phyloP scores from a whole-genome alignment of 2,329 filamentous ascomycete species.

The Fusarium neocosmosporiellum region DNA sequence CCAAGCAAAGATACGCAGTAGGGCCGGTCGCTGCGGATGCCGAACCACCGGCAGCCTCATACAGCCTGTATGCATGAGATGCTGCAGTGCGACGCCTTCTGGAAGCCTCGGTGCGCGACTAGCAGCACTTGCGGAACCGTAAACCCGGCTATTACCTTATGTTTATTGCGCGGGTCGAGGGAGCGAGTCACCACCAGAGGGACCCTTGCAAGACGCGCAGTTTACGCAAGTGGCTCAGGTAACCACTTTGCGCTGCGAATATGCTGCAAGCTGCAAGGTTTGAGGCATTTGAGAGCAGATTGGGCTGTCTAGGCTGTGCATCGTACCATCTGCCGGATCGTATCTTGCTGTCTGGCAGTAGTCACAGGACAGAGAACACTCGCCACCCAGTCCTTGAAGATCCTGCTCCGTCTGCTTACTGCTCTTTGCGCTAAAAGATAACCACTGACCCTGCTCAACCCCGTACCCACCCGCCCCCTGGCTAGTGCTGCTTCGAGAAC shows the following conservation, averaged over 20 bases:
- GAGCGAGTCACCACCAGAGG: neutral
- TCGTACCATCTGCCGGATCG: conserved; percentile 17
- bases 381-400: conserved; percentile 11
- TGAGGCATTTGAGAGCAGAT: neutral
- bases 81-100: neutral
- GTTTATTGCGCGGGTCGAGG: conserved; percentile 7
- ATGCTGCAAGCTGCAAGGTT: neutral
- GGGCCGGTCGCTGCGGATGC: neutral
- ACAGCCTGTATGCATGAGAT: neutral
- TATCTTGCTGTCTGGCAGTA: neutral
- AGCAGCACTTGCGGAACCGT: conserved; percentile 1
- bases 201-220: neutral
- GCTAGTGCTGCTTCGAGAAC: conserved; percentile 33
- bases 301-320: too few relatives aligned
- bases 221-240: conserved; percentile 1
- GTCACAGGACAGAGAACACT: neutral
- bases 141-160: conserved; percentile 3
- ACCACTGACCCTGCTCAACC: neutral
- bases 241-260: conserved; percentile 2
- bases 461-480: conserved; percentile 20
- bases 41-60: neutral
- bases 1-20: neutral
- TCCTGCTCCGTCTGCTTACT: neutral
- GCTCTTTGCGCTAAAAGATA: neutral
- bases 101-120: conserved; percentile 3